Evolutionary conservation across 768 basidiomycete species (phyloP), one percentile per base, ranked within the genome.

Genomic region (Asterophora parasitica): DNA sequence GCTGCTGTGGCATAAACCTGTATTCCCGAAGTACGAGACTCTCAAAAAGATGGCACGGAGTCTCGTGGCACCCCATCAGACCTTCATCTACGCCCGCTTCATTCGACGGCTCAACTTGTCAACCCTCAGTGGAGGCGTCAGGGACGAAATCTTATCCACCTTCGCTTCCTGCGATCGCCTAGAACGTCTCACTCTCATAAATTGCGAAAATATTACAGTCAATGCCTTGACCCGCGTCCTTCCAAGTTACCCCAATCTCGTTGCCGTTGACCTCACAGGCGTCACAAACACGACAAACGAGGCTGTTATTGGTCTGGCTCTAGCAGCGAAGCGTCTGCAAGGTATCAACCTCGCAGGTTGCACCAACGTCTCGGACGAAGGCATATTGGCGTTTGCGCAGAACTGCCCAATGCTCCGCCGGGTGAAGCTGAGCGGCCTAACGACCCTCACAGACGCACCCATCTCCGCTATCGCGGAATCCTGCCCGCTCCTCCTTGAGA

Each of bases 271-370:
- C 66, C 77, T 95, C 44, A 85, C 83, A 0, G 81, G 82, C 50
- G 85, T 92, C 16, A 61, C 61, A 31, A 76, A 81, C 46, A 81
- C 85, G 4, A 80, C 83, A 20, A 88, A 94, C 65, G 67, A 69
- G 17, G 81, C 90, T 46, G 70, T 97, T 51, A 69, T 79, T 34
- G 80, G 80, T 32, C 75, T 98, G 20, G 87, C 91, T 28, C 61
- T 68, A 23, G 73, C 78, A 13, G 87, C 91, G 37, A 78, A 68
- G 57, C 82, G 82, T 48, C 66, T 98, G 26, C 95, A 96, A 62
- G 96, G 95, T 32, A 82, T 98, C 64, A 98, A 97, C 63, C 71
- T 98, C 34, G 80, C 81, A 19, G 85, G 85, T 7, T 98, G 96
- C 70, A 82, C 76, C 57, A 74, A 75, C 48, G 78, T 98, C 38